A percentile compares a stretch with the other conserved stretches of the same genome.
Evolutionary conservation across 2,329 filamentous ascomycete genomes (phyloP).

Genomic region (Cladosporium sp.): DNA sequence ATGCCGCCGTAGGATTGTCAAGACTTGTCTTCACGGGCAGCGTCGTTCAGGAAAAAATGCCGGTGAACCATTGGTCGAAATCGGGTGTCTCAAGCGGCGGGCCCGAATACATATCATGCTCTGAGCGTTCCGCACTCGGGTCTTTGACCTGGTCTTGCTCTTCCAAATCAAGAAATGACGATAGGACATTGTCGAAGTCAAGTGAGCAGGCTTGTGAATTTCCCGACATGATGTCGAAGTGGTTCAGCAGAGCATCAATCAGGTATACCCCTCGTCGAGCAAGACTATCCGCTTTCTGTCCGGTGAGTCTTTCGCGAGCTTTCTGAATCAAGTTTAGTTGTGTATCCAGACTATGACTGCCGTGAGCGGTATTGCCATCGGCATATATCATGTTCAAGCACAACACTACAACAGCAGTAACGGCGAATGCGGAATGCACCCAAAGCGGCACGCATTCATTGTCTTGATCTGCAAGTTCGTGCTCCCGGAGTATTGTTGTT

Average conservation of each 20-base stretch:
- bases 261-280: not conserved
- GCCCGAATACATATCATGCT: not conserved
- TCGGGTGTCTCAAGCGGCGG: not conserved
- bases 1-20: not conserved
- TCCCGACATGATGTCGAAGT: not conserved
- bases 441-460: not conserved
- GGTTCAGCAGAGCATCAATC: not conserved
- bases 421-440: not conserved
- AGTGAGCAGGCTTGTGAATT: not conserved
- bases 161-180: not conserved
- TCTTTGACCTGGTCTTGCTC: not conserved
- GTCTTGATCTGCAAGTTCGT: not conserved
- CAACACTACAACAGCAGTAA: not conserved
- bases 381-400: not conserved
- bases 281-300: not conserved
- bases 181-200: not conserved
- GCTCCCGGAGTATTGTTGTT: slow-evolving; percentile 13
- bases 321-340: not conserved
- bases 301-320: not conserved
- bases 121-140: not conserved
- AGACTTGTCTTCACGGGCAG: not conserved
- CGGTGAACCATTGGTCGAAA: not conserved
- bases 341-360: not conserved
- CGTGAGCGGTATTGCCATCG: not conserved
- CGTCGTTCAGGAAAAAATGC: not conserved